Percentiles rank a stretch among this genome's conserved stretches.
Evolutionary conservation across 2,329 filamentous ascomycete genomes (phyloP).

Genomic region (Diaporthe velutina): DNA sequence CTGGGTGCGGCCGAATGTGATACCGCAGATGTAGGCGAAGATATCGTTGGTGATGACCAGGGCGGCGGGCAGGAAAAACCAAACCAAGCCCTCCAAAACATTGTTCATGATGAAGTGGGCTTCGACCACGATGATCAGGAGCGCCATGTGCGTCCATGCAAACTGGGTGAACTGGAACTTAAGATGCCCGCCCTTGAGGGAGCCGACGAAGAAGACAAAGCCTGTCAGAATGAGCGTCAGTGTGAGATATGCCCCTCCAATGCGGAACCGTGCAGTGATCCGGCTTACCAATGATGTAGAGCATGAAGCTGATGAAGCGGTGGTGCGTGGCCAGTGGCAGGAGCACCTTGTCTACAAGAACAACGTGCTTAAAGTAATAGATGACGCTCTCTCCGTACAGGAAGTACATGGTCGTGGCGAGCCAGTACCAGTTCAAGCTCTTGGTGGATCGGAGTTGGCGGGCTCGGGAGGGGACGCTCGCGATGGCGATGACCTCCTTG

Average conservation of each 20-base stretch:
- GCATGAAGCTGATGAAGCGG: conserved; percentile 97
- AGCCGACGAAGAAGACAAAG: conserved; percentile 97
- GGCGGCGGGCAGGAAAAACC: conserved; percentile 96
- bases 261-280: background rate
- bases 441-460: conserved; percentile 94
- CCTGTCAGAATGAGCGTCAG: conserved; percentile 63
- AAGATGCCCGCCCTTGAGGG: conserved; percentile 95
- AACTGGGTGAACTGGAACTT: conserved; percentile 99
- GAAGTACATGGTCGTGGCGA: conserved; percentile 99
- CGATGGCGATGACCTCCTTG: conserved; percentile 99
- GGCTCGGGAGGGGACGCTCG: conserved; percentile 91
- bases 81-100: conserved; percentile 99
- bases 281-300: conserved; percentile 93
- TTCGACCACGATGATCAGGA: conserved; percentile 97
- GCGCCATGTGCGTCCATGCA: conserved; percentile 99
- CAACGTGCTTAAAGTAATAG: conserved; percentile 99
- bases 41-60: conserved; percentile 99
- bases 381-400: conserved; percentile 98
- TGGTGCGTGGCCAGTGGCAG: conserved; percentile 96
- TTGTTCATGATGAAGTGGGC: conserved; percentile 99
- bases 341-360: conserved; percentile 93
- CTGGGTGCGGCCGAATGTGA: conserved; percentile 95
- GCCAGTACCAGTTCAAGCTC: conserved; percentile 98
- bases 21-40: conserved; percentile 97
- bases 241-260: background rate